Base-by-base conservation (phyloP, 2,329 filamentous ascomycete genomes). In the Paracoccidioides brasiliensis region DNA sequence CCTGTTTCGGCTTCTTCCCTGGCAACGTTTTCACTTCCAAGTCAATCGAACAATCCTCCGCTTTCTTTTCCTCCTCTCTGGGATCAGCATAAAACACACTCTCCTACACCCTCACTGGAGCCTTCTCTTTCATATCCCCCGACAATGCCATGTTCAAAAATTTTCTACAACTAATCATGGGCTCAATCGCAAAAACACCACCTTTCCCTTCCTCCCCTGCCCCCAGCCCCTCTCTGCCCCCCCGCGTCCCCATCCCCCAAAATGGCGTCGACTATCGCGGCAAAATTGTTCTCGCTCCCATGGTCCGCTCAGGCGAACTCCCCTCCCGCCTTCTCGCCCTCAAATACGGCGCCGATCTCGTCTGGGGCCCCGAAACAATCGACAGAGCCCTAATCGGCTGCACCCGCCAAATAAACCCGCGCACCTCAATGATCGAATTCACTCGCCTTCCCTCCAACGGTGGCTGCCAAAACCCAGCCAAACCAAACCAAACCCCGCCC, bases 321-420 rank as follows among this genome's bases (percentile, higher is more conserved):
- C 91, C 93, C 3, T 93, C 88, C 42, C 84, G 93, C 57, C 79
- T 98, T 32, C 74, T 95, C 45, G 88, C 93, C 37, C 81, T 98
- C 59, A 87, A 94, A 67, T 97, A 98, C 70, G 93, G 93, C 62
- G 93, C 93, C 53, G 93, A 98, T 71, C 78, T 98, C 14, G 93
- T 98, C 62, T 98, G 93, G 91, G 91, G 93, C 10, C 93, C 93
- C 35, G 93, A 98, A 71, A 97, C 90, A 4, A 85, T 98, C 64
- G 93, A 98, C 72, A 82, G 84, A 67, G 84, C 91, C 56, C 83
- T 98, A 70, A 94, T 97, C 66, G 93, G 93, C 58, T 88, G 88
- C 10, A 85, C 81, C 32, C 81, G 90, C 60, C 82, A 81, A 57
- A 77, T 86, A 62, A 95, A 97, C 70, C 77, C 85, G 15, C 76